Evolutionary conservation across 345 rosid genomes (phyloP), one percentile per base, ranked within the genome.

Genomic region (Cochlearia excelsa): DNA sequence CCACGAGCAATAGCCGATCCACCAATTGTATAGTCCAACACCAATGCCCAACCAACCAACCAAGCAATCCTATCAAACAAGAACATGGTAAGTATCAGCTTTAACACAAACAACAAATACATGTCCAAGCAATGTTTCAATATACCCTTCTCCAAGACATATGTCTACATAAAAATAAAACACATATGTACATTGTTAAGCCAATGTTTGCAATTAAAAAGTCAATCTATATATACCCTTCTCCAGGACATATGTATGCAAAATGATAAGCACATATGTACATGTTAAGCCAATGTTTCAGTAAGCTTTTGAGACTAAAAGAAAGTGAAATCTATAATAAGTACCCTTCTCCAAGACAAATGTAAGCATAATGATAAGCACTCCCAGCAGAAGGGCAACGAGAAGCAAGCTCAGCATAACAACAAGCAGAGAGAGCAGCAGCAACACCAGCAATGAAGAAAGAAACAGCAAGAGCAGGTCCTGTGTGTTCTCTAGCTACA

Each of bases 331-430:
- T 37, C 40, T 37, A 37, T 34, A 6, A 34, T 37, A 37, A 16
- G 23, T 58, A 93, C 99, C 95, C 88, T 80, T 93, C 99, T 56
- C 99, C 99, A 7, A 85, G 77, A 68, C 97, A 93, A 29, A 93
- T 85, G 78, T 93, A 93, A 0, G 99, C 67, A 75, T 89, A 93
- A 44, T 93, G 99, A 79, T 93, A 93, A 51, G 99, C 99, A 79
- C 99, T 93, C 64, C 99, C 99, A 59, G 99, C 99, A 57, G 99
- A 93, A 1, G 99, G 99, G 60, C 95, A 93, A 0, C 97, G 91
- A 69, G 85, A 74, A 46, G 97, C 86, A 42, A 93, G 94, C 75
- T 93, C 99, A 0, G 99, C 99, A 68, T 93, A 93, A 70, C 99
- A 93, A 68, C 88, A 87, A 1, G 99, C 95, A 0, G 99, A 89